Conservation (phyloP, 208 protist species). For the Phytomonas francai region DNA sequence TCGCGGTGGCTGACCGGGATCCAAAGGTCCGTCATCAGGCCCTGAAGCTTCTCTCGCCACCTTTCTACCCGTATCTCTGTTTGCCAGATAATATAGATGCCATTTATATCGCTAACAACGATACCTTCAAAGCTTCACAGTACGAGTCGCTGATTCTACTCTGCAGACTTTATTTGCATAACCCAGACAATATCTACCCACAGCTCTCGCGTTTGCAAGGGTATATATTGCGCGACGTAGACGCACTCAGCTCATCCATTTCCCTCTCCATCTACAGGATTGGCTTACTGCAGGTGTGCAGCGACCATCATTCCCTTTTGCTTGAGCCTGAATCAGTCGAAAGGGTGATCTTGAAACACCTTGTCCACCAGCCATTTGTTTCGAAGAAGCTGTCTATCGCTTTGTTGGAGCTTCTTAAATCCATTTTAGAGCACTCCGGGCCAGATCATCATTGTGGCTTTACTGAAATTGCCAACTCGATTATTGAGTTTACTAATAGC, state of each 20-base stretch:
- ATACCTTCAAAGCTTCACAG: constrained; percentile 42
- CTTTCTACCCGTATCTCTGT: constrained; percentile 73
- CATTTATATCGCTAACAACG: constrained; percentile 78
- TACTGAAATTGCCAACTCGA: constrained; percentile 34
- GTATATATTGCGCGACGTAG: constrained; percentile 80
- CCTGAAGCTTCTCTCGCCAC: constrained; percentile 39
- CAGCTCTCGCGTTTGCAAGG: constrained; percentile 66
- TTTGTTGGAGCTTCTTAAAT: constrained; percentile 58
- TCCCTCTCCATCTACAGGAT: constrained; percentile 62
- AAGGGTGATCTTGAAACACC: constrained; percentile 43
- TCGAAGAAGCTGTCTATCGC: constrained; percentile 67
- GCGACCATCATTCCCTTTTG: constrained; percentile 63
- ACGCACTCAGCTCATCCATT: constrained; percentile 65
- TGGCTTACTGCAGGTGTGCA: constrained; percentile 50
- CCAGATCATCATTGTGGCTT: constrained; percentile 50
- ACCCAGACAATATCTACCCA: constrained; percentile 58
- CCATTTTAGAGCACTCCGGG: constrained; percentile 62
- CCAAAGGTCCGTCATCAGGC: constrained; percentile 56
- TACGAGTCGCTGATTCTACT: constrained; percentile 63
- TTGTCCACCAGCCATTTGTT: constrained; percentile 60
- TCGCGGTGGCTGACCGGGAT: constrained; percentile 69
- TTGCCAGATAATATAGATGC: constrained; percentile 73
- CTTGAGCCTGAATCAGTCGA: constrained; percentile 54
- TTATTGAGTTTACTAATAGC: constrained; percentile 64
- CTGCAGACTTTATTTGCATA: constrained; percentile 63